A percentile compares a stretch with the other conserved stretches of the same genome.
Conservation (phyloP, 1,139 yeast species). For the Starmera stellimalicola region DNA sequence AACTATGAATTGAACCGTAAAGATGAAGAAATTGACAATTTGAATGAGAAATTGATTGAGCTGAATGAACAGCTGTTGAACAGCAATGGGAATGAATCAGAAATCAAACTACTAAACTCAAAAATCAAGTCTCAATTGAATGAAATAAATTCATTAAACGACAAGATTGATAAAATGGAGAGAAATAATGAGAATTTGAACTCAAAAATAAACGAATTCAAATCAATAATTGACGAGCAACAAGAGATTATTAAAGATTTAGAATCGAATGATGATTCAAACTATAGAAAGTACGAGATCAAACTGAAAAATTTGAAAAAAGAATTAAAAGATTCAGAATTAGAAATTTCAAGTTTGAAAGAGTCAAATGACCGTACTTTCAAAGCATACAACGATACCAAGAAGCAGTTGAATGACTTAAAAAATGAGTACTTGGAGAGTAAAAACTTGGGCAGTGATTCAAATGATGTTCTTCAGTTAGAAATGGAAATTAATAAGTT, state of each 20-base stretch:
- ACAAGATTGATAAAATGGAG: conserved; percentile 15
- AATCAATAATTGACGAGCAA: conserved; percentile 16
- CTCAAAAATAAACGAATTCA: conserved; percentile 11
- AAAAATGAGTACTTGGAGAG: neutral
- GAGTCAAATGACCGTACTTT: conserved; percentile 15
- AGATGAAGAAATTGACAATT: conserved; percentile 15
- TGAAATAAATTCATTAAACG: conserved; percentile 14
- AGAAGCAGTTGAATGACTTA: conserved; percentile 3
- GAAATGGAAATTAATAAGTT: conserved; percentile 11
- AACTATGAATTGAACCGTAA: conserved; percentile 12
- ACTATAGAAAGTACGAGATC: conserved; percentile 6
- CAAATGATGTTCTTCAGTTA: neutral
- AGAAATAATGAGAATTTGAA: conserved; percentile 8
- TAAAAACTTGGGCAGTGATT: no score
- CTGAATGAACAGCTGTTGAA: conserved; percentile 2
- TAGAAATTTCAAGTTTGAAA: conserved; percentile 14
- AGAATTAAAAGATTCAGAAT: conserved; percentile 13
- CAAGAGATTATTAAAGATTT: conserved; percentile 7
- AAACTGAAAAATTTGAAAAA: conserved; percentile 14
- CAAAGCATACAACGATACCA: conserved; percentile 11
- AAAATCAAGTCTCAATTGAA: conserved; percentile 12
- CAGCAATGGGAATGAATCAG: conserved; percentile 13
- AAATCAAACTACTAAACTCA: conserved; percentile 14
- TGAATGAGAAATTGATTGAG: conserved; percentile 12
- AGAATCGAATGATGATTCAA: conserved; percentile 3